Percentiles rank a stretch among this genome's conserved stretches.
Conservation (phyloP, 306 rosid species). For the Begonia masoniana region DNA sequence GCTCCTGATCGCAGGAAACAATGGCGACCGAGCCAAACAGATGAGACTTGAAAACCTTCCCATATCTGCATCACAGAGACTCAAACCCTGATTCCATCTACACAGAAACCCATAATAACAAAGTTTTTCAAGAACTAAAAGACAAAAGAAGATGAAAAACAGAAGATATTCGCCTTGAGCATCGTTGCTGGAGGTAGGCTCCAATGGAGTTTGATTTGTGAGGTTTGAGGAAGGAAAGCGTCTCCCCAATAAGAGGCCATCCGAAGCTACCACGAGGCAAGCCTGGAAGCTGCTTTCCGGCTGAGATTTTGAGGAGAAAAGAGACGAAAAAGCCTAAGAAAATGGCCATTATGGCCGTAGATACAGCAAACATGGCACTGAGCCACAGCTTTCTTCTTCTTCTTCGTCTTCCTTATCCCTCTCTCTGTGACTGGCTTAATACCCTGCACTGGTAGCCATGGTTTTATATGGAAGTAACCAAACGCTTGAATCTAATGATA, state of each 20-base stretch:
- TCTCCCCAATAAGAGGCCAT: slow-evolving; percentile 54
- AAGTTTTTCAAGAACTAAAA: background rate
- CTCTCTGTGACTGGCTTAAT: background rate
- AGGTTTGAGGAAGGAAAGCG: slow-evolving; percentile 54
- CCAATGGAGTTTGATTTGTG: slow-evolving; percentile 56
- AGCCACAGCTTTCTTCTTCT: background rate
- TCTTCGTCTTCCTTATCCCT: background rate
- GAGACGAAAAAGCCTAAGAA: slow-evolving; percentile 16
- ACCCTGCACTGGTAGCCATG: background rate
- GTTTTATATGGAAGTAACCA: background rate
- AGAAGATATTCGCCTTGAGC: slow-evolving; percentile 29
- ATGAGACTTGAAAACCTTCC: slow-evolving; percentile 68
- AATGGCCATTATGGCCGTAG: slow-evolving; percentile 14
- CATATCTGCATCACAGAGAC: slow-evolving; percentile 33
- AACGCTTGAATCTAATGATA: background rate
- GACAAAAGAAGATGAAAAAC: background rate
- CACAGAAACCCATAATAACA: too few species aligned
- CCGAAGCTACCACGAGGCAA: slow-evolving; percentile 66
- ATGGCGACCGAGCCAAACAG: slow-evolving; percentile 56
- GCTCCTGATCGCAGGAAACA: slow-evolving; percentile 66
- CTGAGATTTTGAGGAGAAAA: slow-evolving; percentile 23
- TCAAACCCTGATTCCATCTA: too few species aligned
- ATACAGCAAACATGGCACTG: slow-evolving; percentile 10
- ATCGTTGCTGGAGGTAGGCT: slow-evolving; percentile 39
- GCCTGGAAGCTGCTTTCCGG: slow-evolving; percentile 4